Conservation (phyloP, 2,329 filamentous ascomycete species). For the Clonostachys solani region DNA sequence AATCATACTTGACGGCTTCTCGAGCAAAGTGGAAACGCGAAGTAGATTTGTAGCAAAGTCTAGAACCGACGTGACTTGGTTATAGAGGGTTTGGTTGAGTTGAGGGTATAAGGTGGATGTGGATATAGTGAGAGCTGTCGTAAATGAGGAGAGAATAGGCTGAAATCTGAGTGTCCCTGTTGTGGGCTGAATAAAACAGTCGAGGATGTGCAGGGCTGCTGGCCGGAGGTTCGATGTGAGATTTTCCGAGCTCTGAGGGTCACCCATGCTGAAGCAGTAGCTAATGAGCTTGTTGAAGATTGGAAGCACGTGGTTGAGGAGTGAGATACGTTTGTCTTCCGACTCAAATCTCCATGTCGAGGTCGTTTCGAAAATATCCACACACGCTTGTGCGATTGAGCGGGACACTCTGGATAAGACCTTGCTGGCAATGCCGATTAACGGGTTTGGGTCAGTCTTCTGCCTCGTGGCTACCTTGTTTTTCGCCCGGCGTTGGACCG, state of each 20-base stretch:
- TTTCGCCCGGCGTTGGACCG: conserved; percentile 58
- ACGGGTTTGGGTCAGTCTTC: conserved; percentile 45
- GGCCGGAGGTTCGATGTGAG: conserved; percentile 61
- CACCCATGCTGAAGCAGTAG: conserved; percentile 72
- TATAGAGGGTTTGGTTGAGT: conserved; percentile 45
- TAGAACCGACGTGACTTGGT: conserved; percentile 62
- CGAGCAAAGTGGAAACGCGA: conserved; percentile 62
- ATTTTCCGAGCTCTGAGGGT: conserved; percentile 38
- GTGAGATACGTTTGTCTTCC: conserved; percentile 61
- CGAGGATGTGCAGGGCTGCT: conserved; percentile 71
- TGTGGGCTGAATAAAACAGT: conserved; percentile 69
- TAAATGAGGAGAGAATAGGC: conserved; percentile 68
- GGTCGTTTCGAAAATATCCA: conserved; percentile 83
- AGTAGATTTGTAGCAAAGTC: conserved; percentile 65
- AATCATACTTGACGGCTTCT: conserved; percentile 59
- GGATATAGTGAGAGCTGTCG: conserved; percentile 32
- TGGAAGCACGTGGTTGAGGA: conserved; percentile 64
- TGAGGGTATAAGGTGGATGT: conserved; percentile 54
- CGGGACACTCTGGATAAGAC: conserved; percentile 67
- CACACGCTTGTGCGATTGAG: conserved; percentile 68
- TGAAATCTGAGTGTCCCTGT: conserved; percentile 70
- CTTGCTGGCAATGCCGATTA: conserved; percentile 74
- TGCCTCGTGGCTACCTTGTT: conserved; percentile 41
- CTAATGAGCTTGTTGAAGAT: conserved; percentile 69
- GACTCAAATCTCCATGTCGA: conserved; percentile 79